Evolutionary conservation across 2,329 filamentous ascomycete genomes (phyloP).

Genomic region (Talaromyces sp.): DNA sequence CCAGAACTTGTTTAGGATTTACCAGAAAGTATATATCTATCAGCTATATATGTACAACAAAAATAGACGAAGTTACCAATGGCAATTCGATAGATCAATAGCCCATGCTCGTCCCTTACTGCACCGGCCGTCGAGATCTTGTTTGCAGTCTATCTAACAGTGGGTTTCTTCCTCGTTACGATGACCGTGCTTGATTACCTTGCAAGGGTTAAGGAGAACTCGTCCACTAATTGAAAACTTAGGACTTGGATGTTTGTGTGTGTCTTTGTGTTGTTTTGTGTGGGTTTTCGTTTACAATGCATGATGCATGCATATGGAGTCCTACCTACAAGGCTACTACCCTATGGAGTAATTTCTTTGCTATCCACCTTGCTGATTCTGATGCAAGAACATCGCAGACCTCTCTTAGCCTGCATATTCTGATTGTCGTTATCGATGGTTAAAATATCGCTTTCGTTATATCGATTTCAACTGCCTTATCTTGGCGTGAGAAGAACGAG

Average conservation of each 20-base stretch:
- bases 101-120: neutral
- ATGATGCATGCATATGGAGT: neutral
- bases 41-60: too few relatives aligned
- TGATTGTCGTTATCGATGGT: neutral
- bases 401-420: neutral
- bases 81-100: neutral
- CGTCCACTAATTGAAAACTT: neutral
- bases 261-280: neutral
- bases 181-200: neutral
- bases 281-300: neutral
- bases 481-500: too few relatives aligned
- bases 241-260: neutral
- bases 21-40: neutral
- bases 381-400: neutral
- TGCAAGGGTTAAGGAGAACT: neutral
- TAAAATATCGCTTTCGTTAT: neutral
- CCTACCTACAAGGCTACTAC: neutral
- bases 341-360: neutral
- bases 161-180: neutral
- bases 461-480: too few relatives aligned
- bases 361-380: too few relatives aligned
- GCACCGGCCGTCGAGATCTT: neutral
- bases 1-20: too few relatives aligned
- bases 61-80: too few relatives aligned
- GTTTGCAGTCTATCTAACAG: neutral